Conservation (phyloP, 2,329 filamentous ascomycete genomes). For the Arthrinium puccinioides region DNA sequence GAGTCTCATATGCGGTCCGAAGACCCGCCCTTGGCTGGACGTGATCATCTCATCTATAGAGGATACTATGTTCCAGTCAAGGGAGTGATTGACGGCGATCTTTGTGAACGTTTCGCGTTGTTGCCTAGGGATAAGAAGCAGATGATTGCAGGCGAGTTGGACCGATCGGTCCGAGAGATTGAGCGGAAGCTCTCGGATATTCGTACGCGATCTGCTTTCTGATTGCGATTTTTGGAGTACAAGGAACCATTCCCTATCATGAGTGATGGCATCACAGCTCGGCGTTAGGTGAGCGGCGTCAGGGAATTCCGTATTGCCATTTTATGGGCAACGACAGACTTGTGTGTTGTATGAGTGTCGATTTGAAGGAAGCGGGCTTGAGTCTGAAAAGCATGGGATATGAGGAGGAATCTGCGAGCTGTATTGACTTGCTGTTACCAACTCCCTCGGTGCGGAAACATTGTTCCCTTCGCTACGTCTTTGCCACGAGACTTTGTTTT, state of each 20-base stretch:
- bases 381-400: no score
- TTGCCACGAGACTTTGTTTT: conserved; percentile 24
- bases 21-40: conserved; percentile 79
- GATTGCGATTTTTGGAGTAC: conserved; percentile 14
- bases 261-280: no score
- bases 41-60: conserved; percentile 93
- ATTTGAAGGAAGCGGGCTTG: no score
- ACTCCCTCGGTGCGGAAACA: no score
- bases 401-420: no score
- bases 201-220: conserved; percentile 53
- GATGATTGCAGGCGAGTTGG: conserved; percentile 88
- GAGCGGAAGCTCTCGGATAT: conserved; percentile 87
- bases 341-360: no score
- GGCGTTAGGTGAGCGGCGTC: no score
- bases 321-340: no score
- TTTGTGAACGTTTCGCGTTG: conserved; percentile 86
- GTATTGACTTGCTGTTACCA: no score
- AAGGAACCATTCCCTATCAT: no score
- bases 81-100: conserved; percentile 91
- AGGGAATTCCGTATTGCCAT: no score
- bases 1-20: conserved; percentile 83
- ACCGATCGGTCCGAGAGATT: conserved; percentile 85
- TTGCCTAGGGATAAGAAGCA: conserved; percentile 84
- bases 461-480: conserved; percentile 17
- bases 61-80: conserved; percentile 96